Evolutionary conservation across 1,284 basidiomycete species (phyloP), one percentile per base, ranked within the genome.

Genomic region (Apiotrichum laibachii): DNA sequence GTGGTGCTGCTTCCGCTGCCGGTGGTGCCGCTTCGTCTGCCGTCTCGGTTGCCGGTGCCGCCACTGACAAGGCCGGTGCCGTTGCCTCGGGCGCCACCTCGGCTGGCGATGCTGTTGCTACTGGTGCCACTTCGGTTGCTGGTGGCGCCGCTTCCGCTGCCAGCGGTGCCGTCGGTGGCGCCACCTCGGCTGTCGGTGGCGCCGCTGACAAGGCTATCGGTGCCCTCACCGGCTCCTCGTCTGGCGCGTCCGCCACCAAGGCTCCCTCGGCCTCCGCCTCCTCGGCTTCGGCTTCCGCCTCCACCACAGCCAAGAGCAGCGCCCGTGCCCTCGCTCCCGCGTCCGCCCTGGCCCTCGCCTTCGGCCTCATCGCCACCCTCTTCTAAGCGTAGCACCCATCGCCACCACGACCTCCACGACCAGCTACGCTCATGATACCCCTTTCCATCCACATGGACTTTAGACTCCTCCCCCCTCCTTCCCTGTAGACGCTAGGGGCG

Each of bases 111-210:
- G 42, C 18, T n/a, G 42, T 4, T 18, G 33, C 48, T 34, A 19
- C 48, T 18, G 31, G 13, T 22, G 48, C 51, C 37, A 52, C 26
- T 31, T 31, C 26, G 26, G 26, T 7, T 31, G 50, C 35, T 31
- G 49, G 34, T 19, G 53, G 54, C 43, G 47, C 55, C 13, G 40
- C 46, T 11, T 44, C 40, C 72, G 5, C 44, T 44, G 49, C 68
- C 52, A 18, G 72, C 68, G 22, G 37, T 18, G 21, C 21, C 42
- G 18, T 18, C 42, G 21, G 5, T n/a, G 53, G 42, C 21, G 48
- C 44, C 49, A 48, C 40, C 42, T 48, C 56, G 7, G 48, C 34
- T 40, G 39, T 34, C 19, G 16, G 13, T 37, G 45, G 42, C 34
- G 44, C 52, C n/a, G 21, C 21, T 15, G 44, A n/a, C 5, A 21